Evolutionary conservation across 768 basidiomycete species (phyloP).

Genomic region (Russula griseocarnosa): DNA sequence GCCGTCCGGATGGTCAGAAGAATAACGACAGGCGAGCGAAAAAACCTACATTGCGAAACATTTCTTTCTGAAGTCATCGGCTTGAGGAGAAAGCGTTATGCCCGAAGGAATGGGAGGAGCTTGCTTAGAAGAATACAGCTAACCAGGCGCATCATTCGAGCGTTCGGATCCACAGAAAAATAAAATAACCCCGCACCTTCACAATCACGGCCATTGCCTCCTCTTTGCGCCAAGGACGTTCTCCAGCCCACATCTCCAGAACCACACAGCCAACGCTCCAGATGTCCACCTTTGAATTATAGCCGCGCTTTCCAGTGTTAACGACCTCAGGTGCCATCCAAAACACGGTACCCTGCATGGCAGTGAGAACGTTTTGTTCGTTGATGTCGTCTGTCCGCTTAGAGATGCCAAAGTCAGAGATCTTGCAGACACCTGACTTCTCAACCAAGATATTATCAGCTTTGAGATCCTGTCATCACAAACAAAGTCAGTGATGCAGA

Average conservation of each 20-base stretch:
- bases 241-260: constrained; percentile 98
- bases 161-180: constrained; percentile 9
- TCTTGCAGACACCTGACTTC: constrained; percentile 88
- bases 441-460: constrained; percentile 98
- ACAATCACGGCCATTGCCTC: constrained; percentile 91
- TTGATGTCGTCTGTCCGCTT: constrained; percentile 88
- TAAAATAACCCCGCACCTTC: constrained; percentile 52
- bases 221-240: constrained; percentile 88
- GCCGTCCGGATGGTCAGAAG: constrained; percentile 3
- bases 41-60: constrained; percentile 82
- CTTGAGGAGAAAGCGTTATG: constrained; percentile 67
- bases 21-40: not conserved
- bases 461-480: constrained; percentile 72
- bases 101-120: constrained; percentile 89
- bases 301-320: constrained; percentile 81
- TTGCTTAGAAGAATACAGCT: constrained; percentile 82
- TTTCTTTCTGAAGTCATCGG: constrained; percentile 78
- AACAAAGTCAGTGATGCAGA: constrained; percentile 11
- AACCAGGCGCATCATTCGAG: not conserved
- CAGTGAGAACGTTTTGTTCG: constrained; percentile 76
- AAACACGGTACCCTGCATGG: constrained; percentile 97
- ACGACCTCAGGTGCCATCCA: constrained; percentile 99
- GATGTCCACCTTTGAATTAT: constrained; percentile 96
- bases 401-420: constrained; percentile 98
- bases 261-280: constrained; percentile 99